Base-by-base conservation (phyloP, 129 eudicot species). In the Chrysanthemum makinoi region DNA sequence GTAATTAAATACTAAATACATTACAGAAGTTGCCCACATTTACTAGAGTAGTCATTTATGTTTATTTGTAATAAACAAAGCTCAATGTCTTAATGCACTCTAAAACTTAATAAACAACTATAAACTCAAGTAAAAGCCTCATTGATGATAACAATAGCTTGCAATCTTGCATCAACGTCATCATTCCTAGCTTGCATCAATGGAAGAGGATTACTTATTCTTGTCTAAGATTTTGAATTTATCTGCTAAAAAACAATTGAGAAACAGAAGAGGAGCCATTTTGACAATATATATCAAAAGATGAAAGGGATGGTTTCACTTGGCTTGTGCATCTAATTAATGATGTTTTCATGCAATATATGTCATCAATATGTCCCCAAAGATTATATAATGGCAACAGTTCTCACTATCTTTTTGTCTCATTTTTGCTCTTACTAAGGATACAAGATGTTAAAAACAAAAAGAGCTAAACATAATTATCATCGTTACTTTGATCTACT, bases 361-460 rank as follows among this genome's bases (percentile, higher is more conserved):
- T 56, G 24, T 53, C 69, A 78, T 82, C 83, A 83, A 48, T 75
- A 28, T 83, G 87, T 79, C 87, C 62, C 77, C 81, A 56, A 43
- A 58, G 22, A 54, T 55, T 69, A 60, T 17, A 20, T 13, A 44
- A 47, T 49, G 62, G 53, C 26, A 68, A 68, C 62, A 30, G 6
- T 5, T 39, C 44, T 39, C 39, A 5, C 39, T 15, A 61, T 28
- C 52, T 52, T 62, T 70, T 51, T 73, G 71, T 73, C 64, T 55
- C 20, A 61, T 63, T 17, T 69, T 33, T 18, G 8, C 58, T 35
- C 48, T 5, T 33, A 61, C 54, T 4, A 39, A 6, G n/a, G 10
- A 53, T 53, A 68, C n/a, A 68, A 66, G n/a, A 66, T 17, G 54
- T 19, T 19, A 20, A 66, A 47, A 35, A 11, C 24, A 65, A 2